A percentile compares a stretch with the other conserved stretches of the same genome.
phyloP scores from a whole-genome alignment of 306 rosid species.

The Trichosanthes truncata region DNA sequence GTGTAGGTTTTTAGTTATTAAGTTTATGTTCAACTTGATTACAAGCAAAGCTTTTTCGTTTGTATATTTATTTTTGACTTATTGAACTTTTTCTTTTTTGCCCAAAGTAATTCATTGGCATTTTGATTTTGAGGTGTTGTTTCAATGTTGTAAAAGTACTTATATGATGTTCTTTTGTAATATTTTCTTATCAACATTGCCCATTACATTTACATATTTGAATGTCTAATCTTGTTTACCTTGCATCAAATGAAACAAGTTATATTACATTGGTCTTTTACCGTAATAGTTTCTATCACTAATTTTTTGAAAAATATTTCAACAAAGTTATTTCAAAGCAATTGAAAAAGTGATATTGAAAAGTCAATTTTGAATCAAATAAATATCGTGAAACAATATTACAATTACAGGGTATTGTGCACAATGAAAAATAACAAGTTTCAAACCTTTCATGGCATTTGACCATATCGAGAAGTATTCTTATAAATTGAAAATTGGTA shows the following conservation, averaged over 20 bases:
- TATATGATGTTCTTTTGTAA: not conserved
- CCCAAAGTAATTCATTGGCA: not conserved
- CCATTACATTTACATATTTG: not conserved
- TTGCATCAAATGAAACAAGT: not conserved
- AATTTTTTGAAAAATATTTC: no score
- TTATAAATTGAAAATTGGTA: no score
- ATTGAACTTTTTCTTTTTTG: not conserved
- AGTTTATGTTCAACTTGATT: not conserved
- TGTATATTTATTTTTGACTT: not conserved
- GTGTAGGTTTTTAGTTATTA: not conserved
- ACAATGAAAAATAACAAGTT: not conserved
- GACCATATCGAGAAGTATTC: no score
- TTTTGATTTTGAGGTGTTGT: not conserved
- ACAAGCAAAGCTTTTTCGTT: not conserved
- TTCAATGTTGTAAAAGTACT: not conserved
- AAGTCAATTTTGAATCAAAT: not conserved
- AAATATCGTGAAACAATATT: not conserved
- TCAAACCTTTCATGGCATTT: not conserved
- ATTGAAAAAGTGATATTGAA: no score
- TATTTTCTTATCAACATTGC: not conserved
- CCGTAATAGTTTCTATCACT: no score
- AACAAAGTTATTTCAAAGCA: no score
- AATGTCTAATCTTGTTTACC: not conserved
- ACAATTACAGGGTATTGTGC: not conserved
- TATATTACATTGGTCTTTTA: no score